A percentile compares a stretch with the other conserved stretches of the same genome.
Conservation (phyloP, 257 asterid genomes). For the Solanum virginianum region DNA sequence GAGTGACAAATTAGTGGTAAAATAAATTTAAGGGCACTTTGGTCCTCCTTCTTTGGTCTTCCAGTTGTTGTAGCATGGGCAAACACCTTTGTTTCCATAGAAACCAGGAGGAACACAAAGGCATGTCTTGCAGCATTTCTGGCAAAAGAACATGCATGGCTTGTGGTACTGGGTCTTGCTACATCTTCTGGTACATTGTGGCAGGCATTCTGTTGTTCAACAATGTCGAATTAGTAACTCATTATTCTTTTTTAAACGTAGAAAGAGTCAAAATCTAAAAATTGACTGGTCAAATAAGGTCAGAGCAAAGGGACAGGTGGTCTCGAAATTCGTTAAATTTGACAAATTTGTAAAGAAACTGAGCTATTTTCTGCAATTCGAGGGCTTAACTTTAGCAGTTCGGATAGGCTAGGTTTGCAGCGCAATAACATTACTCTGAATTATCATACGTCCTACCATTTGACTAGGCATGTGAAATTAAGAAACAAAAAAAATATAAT, state of each 20-base stretch:
- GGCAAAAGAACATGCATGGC: slow-evolving; percentile 36
- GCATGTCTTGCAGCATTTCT: slow-evolving; percentile 42
- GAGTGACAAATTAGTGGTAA: not conserved
- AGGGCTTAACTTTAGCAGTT: not conserved
- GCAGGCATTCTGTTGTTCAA: slow-evolving; percentile 20
- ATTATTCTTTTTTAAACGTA: no score
- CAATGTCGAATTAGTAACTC: not conserved
- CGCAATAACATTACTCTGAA: not conserved
- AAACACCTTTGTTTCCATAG: slow-evolving; percentile 33
- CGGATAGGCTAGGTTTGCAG: not conserved
- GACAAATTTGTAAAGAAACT: not conserved
- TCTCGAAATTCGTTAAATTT: not conserved
- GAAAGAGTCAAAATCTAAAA: not conserved
- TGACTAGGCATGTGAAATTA: no score
- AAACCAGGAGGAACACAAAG: slow-evolving; percentile 60
- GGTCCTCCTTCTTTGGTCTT: slow-evolving; percentile 56
- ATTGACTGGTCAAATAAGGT: not conserved
- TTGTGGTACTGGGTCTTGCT: slow-evolving; percentile 20
- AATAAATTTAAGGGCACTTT: slow-evolving; percentile 29
- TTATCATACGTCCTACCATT: no score
- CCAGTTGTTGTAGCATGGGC: slow-evolving; percentile 44
- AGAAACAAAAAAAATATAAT: no score
- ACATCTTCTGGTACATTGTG: slow-evolving; percentile 32
- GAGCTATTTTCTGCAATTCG: not conserved
- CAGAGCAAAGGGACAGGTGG: not conserved